Percentiles rank a stretch among this genome's conserved stretches.
Conservation (phyloP, 2,329 filamentous ascomycete species). For the Fusarium robinianum region DNA sequence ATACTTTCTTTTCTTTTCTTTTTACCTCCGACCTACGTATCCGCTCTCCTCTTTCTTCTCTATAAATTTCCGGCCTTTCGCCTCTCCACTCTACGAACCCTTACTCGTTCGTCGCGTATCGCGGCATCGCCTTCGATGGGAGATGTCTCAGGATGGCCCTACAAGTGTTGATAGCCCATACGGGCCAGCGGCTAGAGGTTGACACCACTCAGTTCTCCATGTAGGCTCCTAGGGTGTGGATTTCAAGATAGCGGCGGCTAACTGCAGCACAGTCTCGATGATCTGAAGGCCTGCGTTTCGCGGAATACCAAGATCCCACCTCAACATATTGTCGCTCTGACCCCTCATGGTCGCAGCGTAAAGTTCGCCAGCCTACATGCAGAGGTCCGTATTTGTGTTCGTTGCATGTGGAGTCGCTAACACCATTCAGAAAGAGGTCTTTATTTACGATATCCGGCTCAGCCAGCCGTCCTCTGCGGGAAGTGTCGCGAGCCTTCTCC, state of each 20-base stretch:
- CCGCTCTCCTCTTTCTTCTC: conserved; percentile 16
- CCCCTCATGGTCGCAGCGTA: conserved; percentile 79
- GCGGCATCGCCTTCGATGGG: conserved; percentile 41
- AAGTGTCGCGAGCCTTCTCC: conserved; percentile 49
- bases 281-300: conserved; percentile 80
- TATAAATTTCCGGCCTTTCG: too few relatives aligned
- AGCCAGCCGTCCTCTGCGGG: conserved; percentile 60
- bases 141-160: conserved; percentile 77
- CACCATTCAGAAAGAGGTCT: conserved; percentile 74
- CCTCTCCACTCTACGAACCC: conserved; percentile 10
- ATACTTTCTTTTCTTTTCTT: too few relatives aligned
- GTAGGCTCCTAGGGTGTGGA: conserved; percentile 47
- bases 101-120: conserved; percentile 30
- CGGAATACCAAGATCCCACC: conserved; percentile 73
- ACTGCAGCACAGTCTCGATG: conserved; percentile 68
- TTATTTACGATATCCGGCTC: conserved; percentile 84
- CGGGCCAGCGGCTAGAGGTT: conserved; percentile 81
- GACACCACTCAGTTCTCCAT: conserved; percentile 76
- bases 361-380: conserved; percentile 78
- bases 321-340: conserved; percentile 85
- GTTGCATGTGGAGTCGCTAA: too few relatives aligned
- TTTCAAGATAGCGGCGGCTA: conserved; percentile 9
- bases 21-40: conserved; percentile 11
- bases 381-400: conserved; percentile 65
- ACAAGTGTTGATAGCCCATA: conserved; percentile 89